Evolutionary conservation across 2,329 filamentous ascomycete genomes (phyloP), one percentile per base, ranked within the genome.

Genomic region (Neobulgaria alba): DNA sequence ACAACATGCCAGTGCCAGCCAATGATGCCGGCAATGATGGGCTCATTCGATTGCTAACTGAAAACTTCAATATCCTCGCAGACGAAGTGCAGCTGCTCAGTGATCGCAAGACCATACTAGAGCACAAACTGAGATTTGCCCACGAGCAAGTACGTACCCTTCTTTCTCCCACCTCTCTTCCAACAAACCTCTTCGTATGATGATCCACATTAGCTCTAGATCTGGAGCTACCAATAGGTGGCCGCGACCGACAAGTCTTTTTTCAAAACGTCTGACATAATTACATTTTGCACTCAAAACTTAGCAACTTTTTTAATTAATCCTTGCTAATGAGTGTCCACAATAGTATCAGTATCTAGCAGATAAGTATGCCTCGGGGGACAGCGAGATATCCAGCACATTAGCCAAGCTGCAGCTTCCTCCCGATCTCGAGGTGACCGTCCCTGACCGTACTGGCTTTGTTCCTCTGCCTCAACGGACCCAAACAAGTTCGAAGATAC

Each of bases 141-240:
- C 76, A 79, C 52, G 75, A 80, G 59, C 76, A 80, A 69, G 77
- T 81, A 69, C 60, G 72, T 56, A 45, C 33, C 38, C 47, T 45
- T 29, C 34, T 42, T 42, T n/a, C n/a, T n/a, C n/a, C n/a, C n/a
- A n/a, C n/a, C n/a, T n/a, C n/a, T n/a, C n/a, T n/a, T n/a, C n/a
- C n/a, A n/a, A n/a, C n/a, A n/a, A n/a, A n/a, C n/a, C n/a, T n/a
- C 36, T 34, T 39, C 36, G 32, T 46, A 65, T 70, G 67, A 72
- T 62, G 70, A 72, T 61, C 66, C 62, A 65, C 57, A 56, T 60
- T 85, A 86, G 82, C 82, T 87, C 82, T 86, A 86, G 82, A 86
- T 84, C 82, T 81, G 71, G 73, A 85, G 79, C 71, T 75, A 67
- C 71, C 32, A 59, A 56, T 49, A 63, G 69, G 12, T 67, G 71